Conservation (phyloP, 805 yeast genomes). For the Yueomyces sp. region DNA sequence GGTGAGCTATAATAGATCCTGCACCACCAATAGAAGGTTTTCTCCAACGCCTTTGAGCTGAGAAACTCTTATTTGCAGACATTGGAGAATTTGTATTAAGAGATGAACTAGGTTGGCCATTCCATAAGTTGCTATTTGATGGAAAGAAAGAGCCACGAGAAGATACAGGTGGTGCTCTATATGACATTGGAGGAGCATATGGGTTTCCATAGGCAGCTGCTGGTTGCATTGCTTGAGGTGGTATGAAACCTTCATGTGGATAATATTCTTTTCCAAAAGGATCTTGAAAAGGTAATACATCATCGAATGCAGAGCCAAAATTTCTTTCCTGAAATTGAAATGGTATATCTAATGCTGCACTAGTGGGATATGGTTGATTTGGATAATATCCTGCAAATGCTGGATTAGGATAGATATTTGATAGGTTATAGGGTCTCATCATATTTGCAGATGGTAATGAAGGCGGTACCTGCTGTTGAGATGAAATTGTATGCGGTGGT, state of each 20-base stretch:
- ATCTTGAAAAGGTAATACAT: constrained; percentile 6
- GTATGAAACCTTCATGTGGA: constrained; percentile 6
- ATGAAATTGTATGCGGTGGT: too few relatives aligned
- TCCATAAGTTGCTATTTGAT: too few relatives aligned
- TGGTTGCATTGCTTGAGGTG: constrained; percentile 13
- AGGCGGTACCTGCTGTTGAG: too few relatives aligned
- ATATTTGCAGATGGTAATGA: too few relatives aligned
- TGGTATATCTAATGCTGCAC: neutral
- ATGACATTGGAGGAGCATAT: constrained; percentile 6
- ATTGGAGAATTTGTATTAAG: too few relatives aligned
- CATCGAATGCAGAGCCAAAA: constrained; percentile 6
- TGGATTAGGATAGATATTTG: constrained; percentile 4
- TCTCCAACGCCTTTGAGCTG: too few relatives aligned
- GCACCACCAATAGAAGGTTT: too few relatives aligned
- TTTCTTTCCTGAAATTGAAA: neutral
- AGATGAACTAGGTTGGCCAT: too few relatives aligned
- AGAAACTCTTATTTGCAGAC: too few relatives aligned
- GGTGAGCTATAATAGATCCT: too few relatives aligned
- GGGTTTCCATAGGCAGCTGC: constrained; percentile 9
- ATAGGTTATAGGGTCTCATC: too few relatives aligned
- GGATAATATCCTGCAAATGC: constrained; percentile 1
- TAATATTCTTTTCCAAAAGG: constrained; percentile 10
- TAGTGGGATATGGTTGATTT: neutral
- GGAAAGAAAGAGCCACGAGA: constrained; percentile 5
- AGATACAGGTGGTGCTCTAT: constrained; percentile 10